A percentile compares a stretch with the other conserved stretches of the same genome.
phyloP scores from a whole-genome alignment of 2,329 filamentous ascomycete species.

The Neocucurbitaria cava region DNA sequence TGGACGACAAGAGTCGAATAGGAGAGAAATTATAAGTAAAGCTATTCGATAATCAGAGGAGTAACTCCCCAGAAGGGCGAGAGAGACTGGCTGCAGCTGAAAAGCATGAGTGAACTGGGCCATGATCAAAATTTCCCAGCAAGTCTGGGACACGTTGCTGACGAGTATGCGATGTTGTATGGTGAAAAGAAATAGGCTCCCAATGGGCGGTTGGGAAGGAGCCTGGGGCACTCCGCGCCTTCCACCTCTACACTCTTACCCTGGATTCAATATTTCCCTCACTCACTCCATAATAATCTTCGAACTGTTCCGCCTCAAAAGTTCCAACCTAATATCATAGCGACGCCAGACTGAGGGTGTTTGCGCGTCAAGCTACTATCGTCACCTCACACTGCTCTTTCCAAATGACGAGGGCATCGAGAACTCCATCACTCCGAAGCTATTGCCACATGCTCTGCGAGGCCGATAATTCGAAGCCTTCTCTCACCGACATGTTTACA shows the following conservation, averaged over 20 bases:
- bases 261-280: no score
- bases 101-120: background rate
- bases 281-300: no score
- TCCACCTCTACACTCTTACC: background rate
- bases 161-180: slow-evolving; percentile 20
- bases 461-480: background rate
- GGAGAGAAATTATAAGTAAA: no score
- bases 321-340: no score
- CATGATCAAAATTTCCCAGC: background rate
- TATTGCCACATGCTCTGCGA: background rate
- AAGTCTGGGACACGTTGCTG: background rate
- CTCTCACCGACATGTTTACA: background rate
- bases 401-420: background rate
- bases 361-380: no score
- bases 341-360: no score
- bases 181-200: slow-evolving; percentile 42
- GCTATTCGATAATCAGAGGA: no score
- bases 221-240: background rate
- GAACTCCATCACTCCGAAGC: background rate
- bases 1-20: no score
- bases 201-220: background rate
- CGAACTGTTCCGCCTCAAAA: no score
- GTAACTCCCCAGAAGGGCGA: background rate
- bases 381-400: no score
- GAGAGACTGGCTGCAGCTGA: background rate